A percentile compares a stretch with the other conserved stretches of the same genome.
Evolutionary conservation across 177 flowering plant genomes (phyloP).

Genomic region (Tripterygium wilfordii): DNA sequence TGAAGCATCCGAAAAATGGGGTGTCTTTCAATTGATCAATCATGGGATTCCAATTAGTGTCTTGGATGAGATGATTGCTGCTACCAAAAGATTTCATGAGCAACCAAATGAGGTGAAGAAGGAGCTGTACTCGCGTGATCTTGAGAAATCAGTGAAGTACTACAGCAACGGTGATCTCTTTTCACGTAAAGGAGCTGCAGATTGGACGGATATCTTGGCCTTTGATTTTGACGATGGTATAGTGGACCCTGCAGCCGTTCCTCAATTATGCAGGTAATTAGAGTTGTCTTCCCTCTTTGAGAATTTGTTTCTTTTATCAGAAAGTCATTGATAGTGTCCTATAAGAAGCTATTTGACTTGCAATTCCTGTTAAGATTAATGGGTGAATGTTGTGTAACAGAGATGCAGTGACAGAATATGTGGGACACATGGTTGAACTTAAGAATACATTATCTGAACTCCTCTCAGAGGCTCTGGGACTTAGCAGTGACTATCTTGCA

Average conservation of each 20-base stretch:
- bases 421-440: constrained; percentile 6
- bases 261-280: not conserved
- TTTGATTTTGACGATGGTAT: constrained; percentile 20
- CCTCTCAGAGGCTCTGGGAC: constrained; percentile 19
- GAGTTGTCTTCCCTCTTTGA: not conserved
- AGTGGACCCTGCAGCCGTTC: constrained; percentile 20
- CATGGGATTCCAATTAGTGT: constrained; percentile 15
- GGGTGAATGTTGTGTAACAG: constrained; percentile 16
- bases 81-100: constrained; percentile 14
- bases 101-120: constrained; percentile 15
- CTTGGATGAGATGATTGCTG: constrained; percentile 15
- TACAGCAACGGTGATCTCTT: constrained; percentile 15
- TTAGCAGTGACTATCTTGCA: constrained; percentile 8
- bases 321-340: no score
- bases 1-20: constrained; percentile 18
- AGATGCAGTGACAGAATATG: constrained; percentile 9
- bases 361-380: no score
- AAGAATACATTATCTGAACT: constrained; percentile 5
- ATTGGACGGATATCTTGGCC: constrained; percentile 24
- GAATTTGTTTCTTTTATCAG: not conserved
- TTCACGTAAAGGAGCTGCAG: constrained; percentile 5
- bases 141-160: not conserved
- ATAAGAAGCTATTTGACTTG: no score
- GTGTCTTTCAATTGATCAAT: constrained; percentile 21
- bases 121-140: constrained; percentile 15